These are phyloP conservation scores for Phaeoacremonium minimum DNA, from an alignment of 2,329 filamentous ascomycete genomes.

Conservation along the genomic window DNA sequence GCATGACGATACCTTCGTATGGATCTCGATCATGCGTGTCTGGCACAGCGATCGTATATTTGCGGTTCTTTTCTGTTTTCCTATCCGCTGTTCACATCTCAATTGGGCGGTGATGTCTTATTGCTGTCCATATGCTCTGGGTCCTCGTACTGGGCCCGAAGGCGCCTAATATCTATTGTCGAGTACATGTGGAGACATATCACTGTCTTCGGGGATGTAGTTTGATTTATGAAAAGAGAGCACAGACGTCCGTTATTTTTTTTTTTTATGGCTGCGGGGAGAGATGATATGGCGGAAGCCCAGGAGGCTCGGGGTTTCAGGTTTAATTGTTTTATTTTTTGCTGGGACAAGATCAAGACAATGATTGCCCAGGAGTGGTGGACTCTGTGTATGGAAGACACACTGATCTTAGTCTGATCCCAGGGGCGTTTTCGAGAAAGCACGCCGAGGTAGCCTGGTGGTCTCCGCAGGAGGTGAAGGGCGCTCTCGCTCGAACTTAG, in stretches of 20 bases:
- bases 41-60: constrained; percentile 52
- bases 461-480: no score
- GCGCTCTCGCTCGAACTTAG: no score
- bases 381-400: no score
- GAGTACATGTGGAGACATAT: constrained; percentile 6
- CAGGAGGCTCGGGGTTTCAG: constrained; percentile 16
- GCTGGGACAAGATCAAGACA: no score
- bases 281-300: constrained; percentile 15
- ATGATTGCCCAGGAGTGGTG: no score
- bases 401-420: no score
- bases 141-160: constrained; percentile 20
- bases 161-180: constrained; percentile 13
- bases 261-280: constrained; percentile 16
- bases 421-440: no score
- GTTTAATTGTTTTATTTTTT: background rate
- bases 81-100: constrained; percentile 17
- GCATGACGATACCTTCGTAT: constrained; percentile 51
- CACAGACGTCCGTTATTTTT: constrained; percentile 4
- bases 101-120: constrained; percentile 1
- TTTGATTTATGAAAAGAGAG: constrained; percentile 1
- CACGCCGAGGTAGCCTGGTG: no score
- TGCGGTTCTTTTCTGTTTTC: constrained; percentile 16
- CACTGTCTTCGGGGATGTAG: constrained; percentile 2
- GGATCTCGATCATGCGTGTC: constrained; percentile 54
- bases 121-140: constrained; percentile 18